Evolutionary conservation across 345 rosid species (phyloP).

Genomic region (Ricinus communis): DNA sequence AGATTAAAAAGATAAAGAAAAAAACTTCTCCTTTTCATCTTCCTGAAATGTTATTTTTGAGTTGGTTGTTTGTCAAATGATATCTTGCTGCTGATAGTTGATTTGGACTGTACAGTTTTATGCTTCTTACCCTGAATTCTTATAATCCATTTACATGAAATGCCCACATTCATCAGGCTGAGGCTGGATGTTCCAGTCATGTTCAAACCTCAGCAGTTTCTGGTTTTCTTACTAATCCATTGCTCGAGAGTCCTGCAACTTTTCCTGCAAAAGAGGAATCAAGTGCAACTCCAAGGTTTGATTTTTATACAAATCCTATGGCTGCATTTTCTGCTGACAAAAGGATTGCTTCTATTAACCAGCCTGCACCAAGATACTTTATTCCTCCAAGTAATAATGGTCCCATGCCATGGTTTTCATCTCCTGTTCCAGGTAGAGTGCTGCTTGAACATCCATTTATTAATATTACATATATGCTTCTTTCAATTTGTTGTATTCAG

Average conservation of each 20-base stretch:
- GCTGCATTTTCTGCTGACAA: slow-evolving; percentile 69
- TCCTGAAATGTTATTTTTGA: background rate
- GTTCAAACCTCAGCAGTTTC: slow-evolving; percentile 33
- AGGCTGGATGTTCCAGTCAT: slow-evolving; percentile 36
- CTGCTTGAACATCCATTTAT: background rate
- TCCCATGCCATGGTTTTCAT: slow-evolving; percentile 22
- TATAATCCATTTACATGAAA: slow-evolving; percentile 25
- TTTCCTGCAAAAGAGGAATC: slow-evolving; percentile 29
- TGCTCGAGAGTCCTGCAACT: slow-evolving; percentile 40
- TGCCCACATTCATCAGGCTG: slow-evolving; percentile 71
- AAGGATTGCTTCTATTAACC: slow-evolving; percentile 33
- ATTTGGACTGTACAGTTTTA: background rate
- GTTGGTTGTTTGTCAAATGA: background rate
- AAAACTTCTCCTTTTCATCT: background rate
- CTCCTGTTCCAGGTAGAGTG: slow-evolving; percentile 38
- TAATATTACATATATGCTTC: background rate
- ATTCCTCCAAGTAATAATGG: slow-evolving; percentile 28
- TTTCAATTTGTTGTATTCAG: background rate
- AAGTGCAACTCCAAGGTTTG: slow-evolving; percentile 51
- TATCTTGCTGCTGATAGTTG: too few relatives aligned
- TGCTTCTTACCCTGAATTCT: background rate
- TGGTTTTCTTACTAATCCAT: slow-evolving; percentile 61
- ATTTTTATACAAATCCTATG: slow-evolving; percentile 77
- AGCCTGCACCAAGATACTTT: slow-evolving; percentile 25
- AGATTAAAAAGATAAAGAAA: background rate